Base-by-base conservation (phyloP, 768 basidiomycete species). In the Boletus vermiculosoides region DNA sequence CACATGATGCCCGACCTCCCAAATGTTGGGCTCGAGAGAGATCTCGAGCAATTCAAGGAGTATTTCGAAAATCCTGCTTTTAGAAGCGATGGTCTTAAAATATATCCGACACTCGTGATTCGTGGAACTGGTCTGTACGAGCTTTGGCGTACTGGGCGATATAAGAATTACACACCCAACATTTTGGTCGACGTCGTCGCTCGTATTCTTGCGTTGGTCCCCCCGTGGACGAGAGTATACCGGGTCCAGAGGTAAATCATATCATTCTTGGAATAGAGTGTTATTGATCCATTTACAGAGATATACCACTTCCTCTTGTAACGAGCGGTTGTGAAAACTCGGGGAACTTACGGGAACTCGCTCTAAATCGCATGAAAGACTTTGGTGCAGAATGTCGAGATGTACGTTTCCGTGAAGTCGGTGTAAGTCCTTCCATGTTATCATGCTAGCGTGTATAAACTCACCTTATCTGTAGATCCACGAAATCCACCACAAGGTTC, bases 1-100 rank as follows among this genome's bases (percentile, higher is more conserved):
- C 97, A 99, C 71, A 98, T 98, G 97, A 99, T 99, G 95, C 94
- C 95, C 15, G 96, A 99, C 72, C 82, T 98, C 10, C 96, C 96
- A 10, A 99, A 99, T 70, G 92, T 98, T 55, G 97, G 97, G 34
- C 82, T 96, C 57, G 97, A 98, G 76, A 85, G 97, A 55, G 97
- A 99, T 73, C 83, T 99, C 46, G 94, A 94, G 67, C 97, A 98
- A 68, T 99, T 99, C 82, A 95, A 97, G 71, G 97, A 98, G 71
- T 99, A 94, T 72, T 99, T 99, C 65, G 97, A 99, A 76, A 98
- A 97, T 68, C 97, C 97, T 12, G 91, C 91, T 0, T 99, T 98
- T 77, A 80, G 97, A 59, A 94, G 93, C 50, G 97, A 99, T 68
- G 97, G 97, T 1, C 79, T 99, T 53, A 99, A 99, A 75, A 93